Percentiles rank a stretch among this genome's conserved stretches.
phyloP scores from a whole-genome alignment of 164 flowering plant genomes.

The Aristolochia contorta region DNA sequence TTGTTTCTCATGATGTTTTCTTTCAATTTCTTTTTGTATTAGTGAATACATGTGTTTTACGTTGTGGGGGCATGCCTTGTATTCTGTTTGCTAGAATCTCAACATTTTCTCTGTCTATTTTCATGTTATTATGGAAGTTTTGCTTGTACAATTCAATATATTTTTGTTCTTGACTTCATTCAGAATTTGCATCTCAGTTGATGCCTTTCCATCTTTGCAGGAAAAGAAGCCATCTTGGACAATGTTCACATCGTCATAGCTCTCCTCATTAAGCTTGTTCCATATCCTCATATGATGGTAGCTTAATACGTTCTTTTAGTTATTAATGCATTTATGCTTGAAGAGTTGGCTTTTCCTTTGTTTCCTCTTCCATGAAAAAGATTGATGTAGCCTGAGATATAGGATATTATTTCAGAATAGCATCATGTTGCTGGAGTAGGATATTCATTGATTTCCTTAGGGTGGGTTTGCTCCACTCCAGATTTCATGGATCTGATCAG shows the following conservation, averaged over 20 bases:
- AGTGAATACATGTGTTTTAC: neutral
- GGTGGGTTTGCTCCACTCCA: neutral
- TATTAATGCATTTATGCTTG: too few species aligned
- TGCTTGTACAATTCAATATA: neutral
- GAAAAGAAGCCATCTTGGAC: slow-evolving; percentile 56
- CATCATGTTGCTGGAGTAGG: neutral
- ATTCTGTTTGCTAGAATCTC: too few species aligned
- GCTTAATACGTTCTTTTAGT: too few species aligned
- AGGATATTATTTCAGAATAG: too few species aligned
- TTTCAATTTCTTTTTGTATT: neutral
- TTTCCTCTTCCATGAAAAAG: too few species aligned
- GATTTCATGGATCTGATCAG: neutral
- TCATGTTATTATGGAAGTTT: too few species aligned
- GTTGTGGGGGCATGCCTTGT: neutral
- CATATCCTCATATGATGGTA: slow-evolving; percentile 81
- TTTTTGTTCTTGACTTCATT: neutral
- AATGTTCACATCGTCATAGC: slow-evolving; percentile 46
- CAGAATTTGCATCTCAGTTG: neutral
- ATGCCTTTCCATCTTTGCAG: slow-evolving; percentile 29
- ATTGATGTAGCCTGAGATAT: too few species aligned
- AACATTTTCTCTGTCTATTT: too few species aligned
- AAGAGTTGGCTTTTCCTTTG: too few species aligned
- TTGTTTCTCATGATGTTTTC: neutral
- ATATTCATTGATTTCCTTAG: neutral
- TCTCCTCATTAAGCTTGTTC: slow-evolving; percentile 36